Evolutionary conservation across 2,329 filamentous ascomycete genomes (phyloP), one percentile per base, ranked within the genome.

Genomic region (Laburnicola sp.): DNA sequence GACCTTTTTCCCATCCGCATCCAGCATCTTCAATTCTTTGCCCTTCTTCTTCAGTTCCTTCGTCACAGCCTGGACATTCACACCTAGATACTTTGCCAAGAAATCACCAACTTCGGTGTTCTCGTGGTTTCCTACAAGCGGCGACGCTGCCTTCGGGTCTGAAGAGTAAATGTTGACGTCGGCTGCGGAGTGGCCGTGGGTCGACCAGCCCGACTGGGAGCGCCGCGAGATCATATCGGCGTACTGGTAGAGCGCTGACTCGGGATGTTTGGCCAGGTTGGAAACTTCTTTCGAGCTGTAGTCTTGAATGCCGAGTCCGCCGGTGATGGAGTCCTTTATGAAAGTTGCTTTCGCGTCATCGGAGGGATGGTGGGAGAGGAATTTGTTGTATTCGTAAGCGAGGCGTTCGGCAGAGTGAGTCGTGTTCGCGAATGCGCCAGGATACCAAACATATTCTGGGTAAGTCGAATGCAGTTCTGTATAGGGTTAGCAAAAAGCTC

Each of bases 131-230:
- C 93, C 93, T 2, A 83, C 77, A 5, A 96, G 79, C 10, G 81
- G 78, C 37, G 82, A 80, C 0, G 86, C 83, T 27, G 78, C 75
- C 32, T 82, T 80, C 0, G 83, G 80, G 3, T 89, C 86, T 0
- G 88, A 92, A 45, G 89, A 87, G 75, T 97, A 99, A 60, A 99
- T 90, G 73, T 99, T 99, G n/a, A n/a, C n/a, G n/a, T n/a, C n/a
- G n/a, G n/a, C n/a, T n/a, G n/a, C n/a, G n/a, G n/a, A n/a, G n/a
- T n/a, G n/a, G n/a, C n/a, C n/a, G n/a, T n/a, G n/a, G n/a, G n/a
- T n/a, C n/a, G n/a, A n/a, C n/a, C n/a, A n/a, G n/a, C n/a, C n/a
- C n/a, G n/a, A n/a, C n/a, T n/a, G n/a, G 1, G 92, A 89, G 53
- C 94, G 85, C 3, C 88, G 82, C 61, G 89, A 96, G 61, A 97